Base-by-base conservation (phyloP, 2,329 filamentous ascomycete species). In the Diaporthe sp. region DNA sequence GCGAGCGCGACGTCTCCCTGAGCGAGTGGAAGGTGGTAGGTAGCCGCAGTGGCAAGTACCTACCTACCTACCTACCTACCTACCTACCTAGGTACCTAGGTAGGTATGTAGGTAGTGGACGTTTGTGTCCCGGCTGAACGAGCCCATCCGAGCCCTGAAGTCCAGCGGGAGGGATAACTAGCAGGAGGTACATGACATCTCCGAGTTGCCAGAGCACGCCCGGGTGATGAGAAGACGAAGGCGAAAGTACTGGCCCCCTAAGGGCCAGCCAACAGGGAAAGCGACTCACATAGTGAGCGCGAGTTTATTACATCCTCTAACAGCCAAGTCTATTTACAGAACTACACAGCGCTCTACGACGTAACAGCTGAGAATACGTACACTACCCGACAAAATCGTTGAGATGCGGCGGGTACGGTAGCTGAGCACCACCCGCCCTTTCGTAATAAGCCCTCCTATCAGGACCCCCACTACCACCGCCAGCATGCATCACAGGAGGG, bases 141-240 rank as follows among this genome's bases (percentile, higher is more conserved):
- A 19, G n/a, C n/a, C n/a, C 42, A 3, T 19, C 42, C 42, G 8
- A 22, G 22, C 4, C 17, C 15, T n/a, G n/a, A n/a, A n/a, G 42
- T 19, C 19, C 42, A 45, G 42, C 17, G 7, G 42, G 42, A 45
- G 77, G 0, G 71, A 79, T 0, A 85, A 87, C 55, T 80, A 81
- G 0, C 78, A 81, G 8, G 84, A 85, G 79, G 71, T 82, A 50
- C 81, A 83, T 38, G 85, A 85, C 19, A 71, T 85, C 10, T 84
- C 83, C 0, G 78, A 64, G 22, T n/a, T 70, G 69, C 28, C 71
- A 25, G 19, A 61, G 58, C 33, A 64, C 6, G 69, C 35, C 54
- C 75, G 64, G 28, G 77, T 76, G 54, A 67, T 10, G 38, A 73
- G 17, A 19, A 52, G 55, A 55, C 68, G 30, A 30, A 71, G 64